Percentiles rank a stretch among this genome's conserved stretches.
Evolutionary conservation across 2,329 filamentous ascomycete species (phyloP).

Genomic region (Aspergillus sp.): DNA sequence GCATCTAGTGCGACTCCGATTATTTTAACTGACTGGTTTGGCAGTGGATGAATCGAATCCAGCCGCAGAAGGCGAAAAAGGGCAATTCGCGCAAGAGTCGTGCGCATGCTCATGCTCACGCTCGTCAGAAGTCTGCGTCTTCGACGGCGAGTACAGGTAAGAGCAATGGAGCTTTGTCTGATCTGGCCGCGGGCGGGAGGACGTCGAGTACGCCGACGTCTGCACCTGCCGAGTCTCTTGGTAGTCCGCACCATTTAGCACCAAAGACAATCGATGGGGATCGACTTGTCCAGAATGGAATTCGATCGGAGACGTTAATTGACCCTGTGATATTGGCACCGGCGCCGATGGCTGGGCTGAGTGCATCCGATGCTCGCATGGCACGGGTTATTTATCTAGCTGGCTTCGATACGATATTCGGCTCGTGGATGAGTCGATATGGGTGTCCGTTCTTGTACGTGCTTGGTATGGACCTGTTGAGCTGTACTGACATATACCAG

Average conservation of each 20-base stretch:
- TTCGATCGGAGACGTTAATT: not conserved
- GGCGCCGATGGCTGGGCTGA: too few species aligned
- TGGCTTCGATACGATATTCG: slow-evolving; percentile 44
- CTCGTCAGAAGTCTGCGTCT: not conserved
- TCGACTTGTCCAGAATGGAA: not conserved
- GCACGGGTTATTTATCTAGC: slow-evolving; percentile 32
- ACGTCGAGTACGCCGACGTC: too few species aligned
- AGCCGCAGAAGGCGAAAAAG: not conserved
- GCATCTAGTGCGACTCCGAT: too few species aligned
- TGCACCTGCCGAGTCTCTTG: not conserved
- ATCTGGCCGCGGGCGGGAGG: too few species aligned
- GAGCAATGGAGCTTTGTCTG: not conserved
- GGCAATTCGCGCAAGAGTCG: slow-evolving; percentile 5
- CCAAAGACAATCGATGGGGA: not conserved
- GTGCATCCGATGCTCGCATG: slow-evolving; percentile 14
- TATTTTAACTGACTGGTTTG: too few species aligned
- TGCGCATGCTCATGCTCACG: not conserved
- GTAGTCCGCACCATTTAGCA: not conserved
- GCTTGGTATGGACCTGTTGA: too few species aligned
- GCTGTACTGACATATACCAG: not conserved
- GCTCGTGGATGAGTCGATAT: slow-evolving; percentile 45
- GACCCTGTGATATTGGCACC: too few species aligned
- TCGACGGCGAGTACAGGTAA: not conserved
- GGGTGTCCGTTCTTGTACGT: slow-evolving; percentile 45
- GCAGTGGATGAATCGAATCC: slow-evolving; percentile 18